Percentiles rank a stretch among this genome's conserved stretches.
phyloP scores from a whole-genome alignment of 768 basidiomycete genomes.

The Clitopilus hobsonii region DNA sequence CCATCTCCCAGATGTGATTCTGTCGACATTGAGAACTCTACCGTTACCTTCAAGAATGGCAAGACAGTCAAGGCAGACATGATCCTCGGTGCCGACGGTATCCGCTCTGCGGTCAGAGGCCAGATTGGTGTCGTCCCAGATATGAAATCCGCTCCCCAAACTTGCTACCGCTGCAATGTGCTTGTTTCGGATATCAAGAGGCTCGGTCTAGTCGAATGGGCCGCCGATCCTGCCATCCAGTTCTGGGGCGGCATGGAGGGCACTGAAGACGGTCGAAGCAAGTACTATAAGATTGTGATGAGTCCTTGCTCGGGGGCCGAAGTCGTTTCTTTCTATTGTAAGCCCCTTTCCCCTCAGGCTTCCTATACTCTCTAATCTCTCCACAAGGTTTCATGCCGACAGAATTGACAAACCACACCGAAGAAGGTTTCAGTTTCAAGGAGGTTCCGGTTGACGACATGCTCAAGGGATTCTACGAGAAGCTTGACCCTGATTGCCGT shows the following conservation, averaged over 20 bases:
- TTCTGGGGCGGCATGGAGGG: conserved; percentile 26
- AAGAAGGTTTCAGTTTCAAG: conserved; percentile 25
- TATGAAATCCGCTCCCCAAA: conserved; percentile 24
- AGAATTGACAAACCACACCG: conserved; percentile 25
- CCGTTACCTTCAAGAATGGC: conserved; percentile 21
- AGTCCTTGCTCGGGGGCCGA: conserved; percentile 23
- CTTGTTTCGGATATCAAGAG: conserved; percentile 19
- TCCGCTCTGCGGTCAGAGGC: conserved; percentile 22
- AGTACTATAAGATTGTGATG: conserved; percentile 32
- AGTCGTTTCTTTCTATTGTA: conserved; percentile 26
- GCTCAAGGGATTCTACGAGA: conserved; percentile 19
- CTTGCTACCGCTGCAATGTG: conserved; percentile 28
- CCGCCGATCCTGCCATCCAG: conserved; percentile 26
- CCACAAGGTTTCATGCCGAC: conserved; percentile 31
- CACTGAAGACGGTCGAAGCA: conserved; percentile 22
- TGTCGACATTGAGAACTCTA: conserved; percentile 17
- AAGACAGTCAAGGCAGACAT: conserved; percentile 20
- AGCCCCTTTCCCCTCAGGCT: no score
- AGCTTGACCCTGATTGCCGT: conserved; percentile 25
- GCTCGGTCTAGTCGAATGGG: conserved; percentile 23
- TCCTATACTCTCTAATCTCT: no score
- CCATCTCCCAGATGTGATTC: conserved; percentile 14
- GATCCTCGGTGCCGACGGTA: conserved; percentile 28
- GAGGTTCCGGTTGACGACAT: conserved; percentile 26
- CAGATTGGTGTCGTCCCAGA: conserved; percentile 21